Base-by-base conservation (phyloP, 2,329 filamentous ascomycete species). In the Bipolaris gigantea region DNA sequence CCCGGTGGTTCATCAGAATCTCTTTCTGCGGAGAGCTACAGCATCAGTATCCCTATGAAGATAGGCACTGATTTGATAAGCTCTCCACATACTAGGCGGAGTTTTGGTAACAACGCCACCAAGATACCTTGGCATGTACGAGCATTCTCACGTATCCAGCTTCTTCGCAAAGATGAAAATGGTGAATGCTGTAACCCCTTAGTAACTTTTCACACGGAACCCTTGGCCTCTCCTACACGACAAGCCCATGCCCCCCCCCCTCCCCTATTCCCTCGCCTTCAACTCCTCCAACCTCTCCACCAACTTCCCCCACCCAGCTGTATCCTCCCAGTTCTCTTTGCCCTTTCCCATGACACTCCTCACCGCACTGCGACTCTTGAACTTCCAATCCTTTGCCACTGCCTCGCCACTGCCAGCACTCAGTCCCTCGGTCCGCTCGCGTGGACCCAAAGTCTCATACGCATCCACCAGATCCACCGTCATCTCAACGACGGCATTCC, bases 281-380 rank as follows among this genome's bases (percentile, higher is more conserved):
- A 80, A 60, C 48, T 71, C 76, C 34, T 77, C 75, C 65, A 78
- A 56, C 40, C 70, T 67, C 53, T 75, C 79, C 69, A 83, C 76
- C 69, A 94, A 72, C 56, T 76, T 80, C 42, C 79, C 79, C 87
- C 86, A 94, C 25, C 84, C 88, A 36, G 81, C 77, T 27, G 80
- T 89, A 10, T 84, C 91, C 75, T 96, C 92, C 91, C 92, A 97
- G 11, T 75, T 82, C 66, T 90, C 89, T 77, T 85, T 92, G 0
- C 84, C 92, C 69, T 89, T 89, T 0, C 91, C 89, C 81, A 95
- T 82, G 6, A 97, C 87, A 47, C 89, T 91, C 49, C 92, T 81
- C 2, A 96, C 81, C 10, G 92, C 92, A 72, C 85, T 95, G 65
- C 90, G 82, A 0, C 90, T 90, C 82, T 96, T 97, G 60, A 89